phyloP scores from a whole-genome alignment of 345 rosid species.

The Dipteronia dyeriana region DNA sequence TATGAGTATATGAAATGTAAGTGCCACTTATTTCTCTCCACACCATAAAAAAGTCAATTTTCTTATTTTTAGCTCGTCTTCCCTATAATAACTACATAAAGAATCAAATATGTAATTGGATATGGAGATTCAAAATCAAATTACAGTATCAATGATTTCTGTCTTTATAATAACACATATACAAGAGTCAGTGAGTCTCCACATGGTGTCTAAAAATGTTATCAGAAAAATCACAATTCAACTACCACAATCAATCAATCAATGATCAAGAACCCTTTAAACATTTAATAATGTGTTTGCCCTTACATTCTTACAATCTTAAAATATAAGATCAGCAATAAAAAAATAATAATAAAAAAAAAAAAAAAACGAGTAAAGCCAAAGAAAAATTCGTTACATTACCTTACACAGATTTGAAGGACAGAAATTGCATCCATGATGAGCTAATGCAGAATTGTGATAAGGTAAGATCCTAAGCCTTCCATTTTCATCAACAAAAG shows the following conservation, averaged over 20 bases:
- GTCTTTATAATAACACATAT: background rate
- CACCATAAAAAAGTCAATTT: background rate
- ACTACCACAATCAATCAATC: slow-evolving; percentile 7
- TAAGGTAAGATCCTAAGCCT: slow-evolving; percentile 61
- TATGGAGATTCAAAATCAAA: background rate
- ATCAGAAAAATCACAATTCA: background rate
- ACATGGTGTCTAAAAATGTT: background rate
- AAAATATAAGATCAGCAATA: no score
- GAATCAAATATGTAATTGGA: background rate
- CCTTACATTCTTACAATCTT: background rate
- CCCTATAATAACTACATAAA: background rate
- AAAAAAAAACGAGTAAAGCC: background rate
- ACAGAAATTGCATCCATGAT: slow-evolving; percentile 64
- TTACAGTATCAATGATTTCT: background rate
- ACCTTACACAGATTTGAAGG: slow-evolving; percentile 88
- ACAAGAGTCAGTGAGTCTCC: background rate
- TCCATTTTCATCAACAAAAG: slow-evolving; percentile 48
- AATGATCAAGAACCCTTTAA: background rate
- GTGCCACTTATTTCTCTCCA: background rate
- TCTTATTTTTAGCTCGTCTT: background rate
- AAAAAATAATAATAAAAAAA: no score
- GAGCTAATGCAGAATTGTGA: slow-evolving; percentile 41
- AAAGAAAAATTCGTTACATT: background rate
- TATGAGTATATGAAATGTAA: background rate
- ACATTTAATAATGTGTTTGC: background rate